Evolutionary conservation across 2,329 filamentous ascomycete genomes (phyloP), one percentile per base, ranked within the genome.

Genomic region (Clonostachys rosea): DNA sequence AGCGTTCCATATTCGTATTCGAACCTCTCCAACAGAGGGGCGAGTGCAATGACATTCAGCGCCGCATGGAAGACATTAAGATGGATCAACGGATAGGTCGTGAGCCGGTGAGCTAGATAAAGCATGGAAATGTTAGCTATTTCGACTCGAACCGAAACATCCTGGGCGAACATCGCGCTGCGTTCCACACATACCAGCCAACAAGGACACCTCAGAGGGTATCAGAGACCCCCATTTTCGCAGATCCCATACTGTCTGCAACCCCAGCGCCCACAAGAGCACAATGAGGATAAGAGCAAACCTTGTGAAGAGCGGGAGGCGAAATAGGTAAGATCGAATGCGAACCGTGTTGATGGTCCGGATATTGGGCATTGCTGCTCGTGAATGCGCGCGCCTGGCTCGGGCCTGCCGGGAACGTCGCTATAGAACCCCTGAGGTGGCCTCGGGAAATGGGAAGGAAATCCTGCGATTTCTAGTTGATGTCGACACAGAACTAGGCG

Each of bases 1-100:
- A 97, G 73, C 8, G 92, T 97, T 45, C 94, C 94, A 66, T 95
- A 84, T 65, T 96, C 92, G 52, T 82, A 80, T 71, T 99, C 94
- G 66, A 97, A 99, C 51, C 91, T 82, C 68, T 96, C 92, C 64
- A 99, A 71, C 45, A 99, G 74, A n/a, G 94, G 94, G 37, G 86
- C 84, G 52, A 97, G 66, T 18, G 90, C 88, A 52, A 95, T 45
- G 20, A 90, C 65, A 67, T 97, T 96, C 61, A 95, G 71, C 46
- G 91, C 60, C 51, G 86, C 78, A 67, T 97, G 94, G 56, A 96
- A 73, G 63, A 95, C 78, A 57, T 86, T 87, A 41, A 83, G 67
- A 63, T 99, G 94, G 50, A 96, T 83, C 48, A 99, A 74, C 1
- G 91, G 90, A 61, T 90, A 99, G 1, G 92, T 95, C 63, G 96